Percentiles rank a stretch among this genome's conserved stretches.
Evolutionary conservation across 2,329 filamentous ascomycete species (phyloP).

Genomic region (Trichophyton rubrum): DNA sequence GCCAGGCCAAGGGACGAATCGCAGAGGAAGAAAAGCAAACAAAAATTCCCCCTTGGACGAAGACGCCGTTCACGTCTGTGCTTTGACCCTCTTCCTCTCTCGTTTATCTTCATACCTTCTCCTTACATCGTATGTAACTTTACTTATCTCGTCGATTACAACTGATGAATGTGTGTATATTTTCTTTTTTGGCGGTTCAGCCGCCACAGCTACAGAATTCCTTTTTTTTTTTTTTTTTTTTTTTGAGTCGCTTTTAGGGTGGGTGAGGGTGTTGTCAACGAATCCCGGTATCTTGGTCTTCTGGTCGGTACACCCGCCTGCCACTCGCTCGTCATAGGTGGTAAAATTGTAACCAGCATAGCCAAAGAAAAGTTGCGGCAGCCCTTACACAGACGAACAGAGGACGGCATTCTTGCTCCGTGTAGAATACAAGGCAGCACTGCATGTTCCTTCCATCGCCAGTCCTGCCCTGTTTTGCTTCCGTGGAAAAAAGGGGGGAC

Average conservation of each 20-base stretch:
- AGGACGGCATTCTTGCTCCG: not conserved
- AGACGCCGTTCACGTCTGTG: not conserved
- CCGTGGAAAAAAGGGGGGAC: not conserved
- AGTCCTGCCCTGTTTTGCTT: not conserved
- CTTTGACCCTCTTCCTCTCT: not conserved
- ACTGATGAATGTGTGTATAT: not conserved
- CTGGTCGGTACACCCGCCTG: not conserved
- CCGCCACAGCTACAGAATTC: conserved; percentile 8
- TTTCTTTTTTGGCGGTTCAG: conserved; percentile 13
- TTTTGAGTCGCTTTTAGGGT: not conserved
- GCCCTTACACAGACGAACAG: not conserved
- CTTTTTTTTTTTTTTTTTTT: conserved; percentile 4
- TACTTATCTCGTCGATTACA: not conserved
- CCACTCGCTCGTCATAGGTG: not conserved
- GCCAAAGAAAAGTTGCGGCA: not conserved
- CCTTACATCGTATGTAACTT: not conserved
- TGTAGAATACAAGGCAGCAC: not conserved
- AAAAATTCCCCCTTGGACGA: not conserved
- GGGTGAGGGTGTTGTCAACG: not conserved
- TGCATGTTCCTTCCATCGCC: not conserved
- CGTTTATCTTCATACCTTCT: not conserved
- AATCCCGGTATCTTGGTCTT: conserved; percentile 2
- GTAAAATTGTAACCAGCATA: not conserved
- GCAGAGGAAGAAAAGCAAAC: not conserved
- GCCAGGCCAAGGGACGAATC: not conserved